phyloP scores from a whole-genome alignment of 2,329 filamentous ascomycete species.

The Amauroascus niger region DNA sequence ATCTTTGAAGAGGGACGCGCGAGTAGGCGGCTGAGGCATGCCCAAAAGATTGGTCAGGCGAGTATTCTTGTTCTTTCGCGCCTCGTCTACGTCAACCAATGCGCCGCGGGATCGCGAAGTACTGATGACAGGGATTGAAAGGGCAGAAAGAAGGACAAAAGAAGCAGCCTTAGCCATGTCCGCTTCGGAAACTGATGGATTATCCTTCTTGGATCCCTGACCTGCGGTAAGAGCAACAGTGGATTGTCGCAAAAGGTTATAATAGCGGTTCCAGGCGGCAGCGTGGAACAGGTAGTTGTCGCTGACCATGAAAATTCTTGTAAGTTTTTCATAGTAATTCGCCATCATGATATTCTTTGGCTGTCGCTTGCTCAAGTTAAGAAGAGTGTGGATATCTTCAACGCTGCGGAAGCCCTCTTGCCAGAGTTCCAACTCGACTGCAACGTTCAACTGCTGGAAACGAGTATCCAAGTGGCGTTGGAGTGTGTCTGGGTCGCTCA shows the following conservation, averaged over 20 bases:
- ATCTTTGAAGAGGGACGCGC: constrained; percentile 87
- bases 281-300: constrained; percentile 99
- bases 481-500: constrained; percentile 92
- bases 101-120: constrained; percentile 91
- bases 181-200: constrained; percentile 76
- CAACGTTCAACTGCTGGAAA: constrained; percentile 96
- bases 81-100: constrained; percentile 92
- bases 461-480: constrained; percentile 96
- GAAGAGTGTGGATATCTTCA: constrained; percentile 94
- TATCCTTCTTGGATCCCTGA: constrained; percentile 86
- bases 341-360: constrained; percentile 99
- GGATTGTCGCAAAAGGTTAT: constrained; percentile 88
- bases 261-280: constrained; percentile 94
- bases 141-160: constrained; percentile 85
- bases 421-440: constrained; percentile 95
- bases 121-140: constrained; percentile 99
- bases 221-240: constrained; percentile 71
- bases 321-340: constrained; percentile 99
- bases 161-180: constrained; percentile 92
- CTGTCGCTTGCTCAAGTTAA: constrained; percentile 94
- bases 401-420: constrained; percentile 99
- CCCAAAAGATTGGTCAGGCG: constrained; percentile 91
- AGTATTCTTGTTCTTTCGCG: constrained; percentile 97
- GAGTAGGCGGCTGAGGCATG: constrained; percentile 81
- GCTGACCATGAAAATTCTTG: constrained; percentile 94